These are phyloP conservation scores for Mycena metata DNA, from an alignment of 768 basidiomycete genomes.

Conservation along the genomic window DNA sequence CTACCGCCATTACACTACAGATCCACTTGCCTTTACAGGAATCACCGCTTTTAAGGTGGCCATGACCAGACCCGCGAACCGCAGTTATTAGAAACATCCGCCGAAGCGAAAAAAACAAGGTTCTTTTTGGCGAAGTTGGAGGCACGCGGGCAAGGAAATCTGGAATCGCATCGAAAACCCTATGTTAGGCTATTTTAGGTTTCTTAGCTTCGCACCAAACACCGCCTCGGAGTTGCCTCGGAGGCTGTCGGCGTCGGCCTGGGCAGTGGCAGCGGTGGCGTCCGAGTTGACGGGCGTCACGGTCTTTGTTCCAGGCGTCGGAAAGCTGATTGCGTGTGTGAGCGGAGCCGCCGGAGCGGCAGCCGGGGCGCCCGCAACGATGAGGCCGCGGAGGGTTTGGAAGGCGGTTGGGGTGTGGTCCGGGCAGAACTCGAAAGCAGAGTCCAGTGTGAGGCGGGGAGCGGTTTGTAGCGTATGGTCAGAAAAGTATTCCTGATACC, in stretches of 20 bases:
- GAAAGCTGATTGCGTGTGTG: background rate
- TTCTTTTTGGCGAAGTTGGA: constrained; percentile 16
- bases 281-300: background rate
- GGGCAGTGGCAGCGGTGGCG: background rate
- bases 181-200: constrained; percentile 9
- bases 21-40: too few relatives aligned
- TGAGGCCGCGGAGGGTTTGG: background rate
- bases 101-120: too few relatives aligned
- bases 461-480: too few relatives aligned
- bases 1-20: too few relatives aligned
- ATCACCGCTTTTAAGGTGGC: too few relatives aligned
- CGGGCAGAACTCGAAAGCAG: background rate
- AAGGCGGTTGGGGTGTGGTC: background rate
- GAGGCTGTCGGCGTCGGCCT: background rate
- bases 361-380: background rate
- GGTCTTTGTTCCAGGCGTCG: background rate
- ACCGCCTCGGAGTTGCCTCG: background rate
- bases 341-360: background rate
- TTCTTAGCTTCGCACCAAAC: constrained; percentile 1
- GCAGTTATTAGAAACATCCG: too few relatives aligned
- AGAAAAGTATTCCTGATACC: too few relatives aligned
- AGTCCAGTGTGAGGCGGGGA: constrained; percentile 5
- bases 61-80: too few relatives aligned
- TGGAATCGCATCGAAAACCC: constrained; percentile 9
- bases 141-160: constrained; percentile 6